Base-by-base conservation (phyloP, 2,329 filamentous ascomycete species). In the Cordyceps farinosa region DNA sequence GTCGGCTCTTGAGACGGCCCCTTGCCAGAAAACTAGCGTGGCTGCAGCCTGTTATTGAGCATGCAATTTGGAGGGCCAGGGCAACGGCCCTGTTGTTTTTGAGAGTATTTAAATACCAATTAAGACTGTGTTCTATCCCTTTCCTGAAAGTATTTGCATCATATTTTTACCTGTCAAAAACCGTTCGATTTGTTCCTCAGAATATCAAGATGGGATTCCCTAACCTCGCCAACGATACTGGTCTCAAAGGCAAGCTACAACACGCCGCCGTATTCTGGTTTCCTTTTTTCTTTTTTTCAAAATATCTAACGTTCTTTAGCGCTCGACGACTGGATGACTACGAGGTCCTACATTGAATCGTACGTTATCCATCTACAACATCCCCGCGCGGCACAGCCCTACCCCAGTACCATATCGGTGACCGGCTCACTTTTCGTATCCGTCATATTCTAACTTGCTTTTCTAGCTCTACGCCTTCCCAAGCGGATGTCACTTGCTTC, bases 401-500 rank as follows among this genome's bases (percentile, higher is more conserved):
- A 22, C 22, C 22, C 22, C 22, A 22, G 22, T 22, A 22, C 22
- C 22, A 22, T 22, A 42, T 47, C 8, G n/a, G 22, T 47, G 11
- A 32, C n/a, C 45, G 2, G 47, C 5, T 13, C 5, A 3, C 10
- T 22, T 56, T 5, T n/a, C 38, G 10, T 17, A 1, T 32, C 2
- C 15, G 13, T 3, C 27, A 22, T 11, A 32, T 45, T 3, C 42
- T 57, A 4, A 57, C 15, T 3, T 47, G 6, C 7, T n/a, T 11
- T 6, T 40, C 57, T 66, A 86, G 80, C 67, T 78, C 80, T 75
- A 79, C 79, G 68, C 89, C 93, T 73, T 91, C 91, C 72, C 95
- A 99, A 85, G 95, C 94, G 81, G 95, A 99, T 84, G 93, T 95
- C 74, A 90, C 89, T 79, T 87, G 87, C 82, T 97, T 90, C 90